Evolutionary conservation across 148 eudicot species (phyloP), one percentile per base, ranked within the genome.

Genomic region (Limonium bicolor): DNA sequence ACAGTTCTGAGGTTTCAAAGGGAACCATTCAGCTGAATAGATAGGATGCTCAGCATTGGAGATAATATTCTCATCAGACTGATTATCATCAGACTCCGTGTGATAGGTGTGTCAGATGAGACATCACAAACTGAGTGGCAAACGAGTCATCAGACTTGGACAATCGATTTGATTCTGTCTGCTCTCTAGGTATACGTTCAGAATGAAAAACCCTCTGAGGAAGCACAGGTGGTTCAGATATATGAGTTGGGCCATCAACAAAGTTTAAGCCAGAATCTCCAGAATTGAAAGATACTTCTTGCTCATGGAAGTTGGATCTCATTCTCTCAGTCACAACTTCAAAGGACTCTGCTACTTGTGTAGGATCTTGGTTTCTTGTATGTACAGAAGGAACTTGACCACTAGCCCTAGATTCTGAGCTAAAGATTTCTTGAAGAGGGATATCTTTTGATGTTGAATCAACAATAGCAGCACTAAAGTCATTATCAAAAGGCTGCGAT

Each of bases 71-170:
- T 16, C 45, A 40, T 21, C 14, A 40, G 25, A 9, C n/a, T n/a
- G n/a, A 5, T 4, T 31, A 43, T 43, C 48, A 43, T 15, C 48
- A 40, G 45, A 14, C 23, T 40, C 26, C 2, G 26, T 42, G 27
- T 33, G 36, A 44, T 67, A 65, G 60, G 74, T 33, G 18, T 48
- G 70, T n/a, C 16, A 86, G 53, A 62, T 77, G 86, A 45, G 78
- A 66, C 50, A 72, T 60, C 27, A 74, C 61, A 61, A 77, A 70
- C 64, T 80, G 84, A 29, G 97, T 52, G 64, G 56, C 60, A 28
- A 66, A 80, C 1, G 86, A 80, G 62, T 90, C 97, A 39, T 90
- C 97, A 15, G 97, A 90, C 58, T 84, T 90, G 25, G 97, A 77
- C 49, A 84, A 65, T 63, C 95, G 57, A 62, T 47, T 74, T 38